A percentile compares a stretch with the other conserved stretches of the same genome.
Conservation (phyloP, 495 filamentous ascomycete genomes). For the Lasiosphaeria hispida region DNA sequence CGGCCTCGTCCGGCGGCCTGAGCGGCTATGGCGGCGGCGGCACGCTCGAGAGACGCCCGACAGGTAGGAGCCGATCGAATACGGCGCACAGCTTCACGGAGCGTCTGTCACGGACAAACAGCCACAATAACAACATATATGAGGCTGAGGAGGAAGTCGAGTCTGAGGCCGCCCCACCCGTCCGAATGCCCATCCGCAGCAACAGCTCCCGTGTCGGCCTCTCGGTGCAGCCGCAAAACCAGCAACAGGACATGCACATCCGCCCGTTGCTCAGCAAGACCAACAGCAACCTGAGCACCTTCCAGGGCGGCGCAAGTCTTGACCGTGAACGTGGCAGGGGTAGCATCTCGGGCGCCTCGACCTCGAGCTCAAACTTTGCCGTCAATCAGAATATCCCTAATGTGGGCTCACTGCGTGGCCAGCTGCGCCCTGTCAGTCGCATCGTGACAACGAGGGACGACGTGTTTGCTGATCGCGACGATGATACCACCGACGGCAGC, state of each 20-base stretch:
- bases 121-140: conserved; percentile 27
- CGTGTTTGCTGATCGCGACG: conserved; percentile 62
- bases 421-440: conserved; percentile 42
- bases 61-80: conserved; percentile 44
- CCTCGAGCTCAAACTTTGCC: conserved; percentile 29
- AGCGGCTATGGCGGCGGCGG: conserved; percentile 23
- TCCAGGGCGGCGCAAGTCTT: conserved; percentile 29
- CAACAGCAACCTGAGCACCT: conserved; percentile 32
- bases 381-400: conserved; percentile 29
- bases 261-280: conserved; percentile 36
- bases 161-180: conserved; percentile 34
- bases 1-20: conserved; percentile 9
- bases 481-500: conserved; percentile 57
- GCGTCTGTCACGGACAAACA: conserved; percentile 38
- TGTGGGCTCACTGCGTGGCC: conserved; percentile 38
- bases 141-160: conserved; percentile 35
- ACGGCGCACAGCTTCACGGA: conserved; percentile 45
- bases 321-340: conserved; percentile 28
- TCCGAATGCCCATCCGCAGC: conserved; percentile 64
- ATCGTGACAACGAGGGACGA: conserved; percentile 46
- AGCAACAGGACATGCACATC: conserved; percentile 36
- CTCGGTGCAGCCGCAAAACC: conserved; percentile 37
- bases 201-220: conserved; percentile 37
- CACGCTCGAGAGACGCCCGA: conserved; percentile 26
- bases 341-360: conserved; percentile 22